phyloP scores from a whole-genome alignment of 768 basidiomycete species.

The Sarcomyxa edulis region DNA sequence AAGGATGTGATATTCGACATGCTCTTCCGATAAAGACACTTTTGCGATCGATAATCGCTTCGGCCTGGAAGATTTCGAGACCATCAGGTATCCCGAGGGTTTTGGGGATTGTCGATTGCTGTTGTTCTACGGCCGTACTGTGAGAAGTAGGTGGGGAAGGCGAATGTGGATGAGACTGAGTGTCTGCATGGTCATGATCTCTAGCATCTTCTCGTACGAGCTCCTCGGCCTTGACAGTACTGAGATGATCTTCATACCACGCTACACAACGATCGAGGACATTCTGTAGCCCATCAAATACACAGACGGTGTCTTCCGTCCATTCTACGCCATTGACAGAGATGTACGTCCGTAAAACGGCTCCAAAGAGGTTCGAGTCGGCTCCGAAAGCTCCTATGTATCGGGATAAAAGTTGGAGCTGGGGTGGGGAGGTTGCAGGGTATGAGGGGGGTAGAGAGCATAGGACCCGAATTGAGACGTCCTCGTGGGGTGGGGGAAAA shows the following conservation, averaged over 20 bases:
- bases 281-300: constrained; percentile 83
- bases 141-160: too few relatives aligned
- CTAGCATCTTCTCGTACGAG: constrained; percentile 48
- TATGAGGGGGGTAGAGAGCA: constrained; percentile 60
- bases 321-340: constrained; percentile 76
- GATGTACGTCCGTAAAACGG: constrained; percentile 75
- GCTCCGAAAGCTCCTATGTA: constrained; percentile 81
- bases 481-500: constrained; percentile 48
- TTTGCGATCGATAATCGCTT: constrained; percentile 82
- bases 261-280: constrained; percentile 57
- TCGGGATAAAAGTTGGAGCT: constrained; percentile 78
- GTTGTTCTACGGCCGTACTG: too few relatives aligned
- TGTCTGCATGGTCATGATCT: constrained; percentile 17
- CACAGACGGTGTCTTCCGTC: constrained; percentile 66
- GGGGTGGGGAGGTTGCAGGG: constrained; percentile 65
- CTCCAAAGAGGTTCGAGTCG: constrained; percentile 69
- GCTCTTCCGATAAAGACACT: constrained; percentile 85
- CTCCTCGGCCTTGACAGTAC: constrained; percentile 47
- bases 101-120: too few relatives aligned
- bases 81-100: constrained; percentile 44
- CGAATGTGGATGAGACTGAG: too few relatives aligned
- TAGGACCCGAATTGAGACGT: constrained; percentile 45
- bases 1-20: constrained; percentile 71
- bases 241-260: constrained; percentile 73
- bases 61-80: constrained; percentile 63